Percentiles rank a stretch among this genome's conserved stretches.
phyloP scores from a whole-genome alignment of 257 asterid genomes.

The Voacanga thouarsii region DNA sequence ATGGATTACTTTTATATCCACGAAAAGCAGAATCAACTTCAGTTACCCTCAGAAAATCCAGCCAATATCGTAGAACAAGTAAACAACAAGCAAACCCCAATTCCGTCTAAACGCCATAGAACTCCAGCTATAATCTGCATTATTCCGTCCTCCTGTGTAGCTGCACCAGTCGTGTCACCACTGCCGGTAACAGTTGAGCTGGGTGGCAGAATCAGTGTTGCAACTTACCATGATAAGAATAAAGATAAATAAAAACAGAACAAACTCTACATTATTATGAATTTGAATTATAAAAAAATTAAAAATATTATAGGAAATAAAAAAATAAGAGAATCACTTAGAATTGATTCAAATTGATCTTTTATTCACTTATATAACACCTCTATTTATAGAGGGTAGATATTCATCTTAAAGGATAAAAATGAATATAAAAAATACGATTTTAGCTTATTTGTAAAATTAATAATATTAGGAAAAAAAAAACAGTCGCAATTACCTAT shows the following conservation, averaged over 20 bases:
- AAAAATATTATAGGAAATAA: no score
- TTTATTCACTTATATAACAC: no score
- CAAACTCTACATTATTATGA: no score
- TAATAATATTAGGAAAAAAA: no score
- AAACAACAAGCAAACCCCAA: slow-evolving; percentile 18
- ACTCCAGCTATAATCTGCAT: slow-evolving; percentile 32
- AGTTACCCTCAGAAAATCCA: slow-evolving; percentile 22
- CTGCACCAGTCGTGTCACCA: slow-evolving; percentile 42
- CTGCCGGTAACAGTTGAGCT: slow-evolving; percentile 21
- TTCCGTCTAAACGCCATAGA: slow-evolving; percentile 16
- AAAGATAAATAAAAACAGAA: slow-evolving; percentile 12
- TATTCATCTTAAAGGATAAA: no score
- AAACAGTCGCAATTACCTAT: no score
- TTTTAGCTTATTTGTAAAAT: no score
- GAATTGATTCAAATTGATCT: no score
- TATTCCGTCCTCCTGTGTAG: slow-evolving; percentile 22
- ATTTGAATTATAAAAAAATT: no score
- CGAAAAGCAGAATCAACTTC: slow-evolving; percentile 3
- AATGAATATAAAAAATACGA: no score
- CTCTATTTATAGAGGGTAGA: no score
- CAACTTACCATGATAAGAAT: slow-evolving; percentile 10
- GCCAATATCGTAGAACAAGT: slow-evolving; percentile 24
- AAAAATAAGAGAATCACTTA: no score
- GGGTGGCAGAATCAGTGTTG: slow-evolving; percentile 35
- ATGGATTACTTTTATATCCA: slow-evolving; percentile 16